Evolutionary conservation across 169 alveolate species (phyloP), one percentile per base, ranked within the genome.

Genomic region (Cyclospora cayetanensis): DNA sequence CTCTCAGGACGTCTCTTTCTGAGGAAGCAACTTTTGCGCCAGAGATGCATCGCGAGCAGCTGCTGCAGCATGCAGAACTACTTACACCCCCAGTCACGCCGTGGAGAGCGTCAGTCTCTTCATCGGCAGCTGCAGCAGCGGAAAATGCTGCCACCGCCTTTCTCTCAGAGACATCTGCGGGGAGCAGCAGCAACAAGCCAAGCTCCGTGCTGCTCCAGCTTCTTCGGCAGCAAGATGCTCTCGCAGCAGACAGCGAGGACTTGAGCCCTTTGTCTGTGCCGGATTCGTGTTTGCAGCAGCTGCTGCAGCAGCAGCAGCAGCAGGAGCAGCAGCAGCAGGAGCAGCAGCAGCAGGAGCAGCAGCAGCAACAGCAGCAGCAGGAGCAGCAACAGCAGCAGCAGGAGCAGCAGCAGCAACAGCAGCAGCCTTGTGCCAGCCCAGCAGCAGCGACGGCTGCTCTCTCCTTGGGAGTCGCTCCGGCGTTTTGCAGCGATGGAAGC

Each of bases 41-140:
- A n/a, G n/a, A n/a, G n/a, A n/a, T n/a, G n/a, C n/a, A n/a, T n/a
- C n/a, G n/a, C n/a, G n/a, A n/a, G n/a, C n/a, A n/a, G n/a, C n/a
- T n/a, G n/a, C n/a, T n/a, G n/a, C n/a, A n/a, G n/a, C n/a, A n/a
- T n/a, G n/a, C n/a, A n/a, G n/a, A n/a, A n/a, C n/a, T n/a, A 65
- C 65, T 2, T 50, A 46, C 70, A 70, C 15, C 12, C 93, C 93
- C 53, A 90, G 1, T 29, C 53, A 50, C 9, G 60, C 85, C 93
- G 74, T 90, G 50, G 63, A 42, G n/a, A 46, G 50, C 18, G 95
- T 95, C 89, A 96, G n/a, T n/a, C n/a, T n/a, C n/a, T n/a, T n/a
- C n/a, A n/a, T n/a, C n/a, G n/a, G n/a, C n/a, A n/a, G n/a, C n/a
- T 96, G 41, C 89, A 94, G 53, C 93, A 50, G 52, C 96, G 93